Percentiles rank a stretch among this genome's conserved stretches.
These are phyloP conservation scores for Cucumis hystrix DNA, from an alignment of 306 rosid species.

Conservation along the genomic window DNA sequence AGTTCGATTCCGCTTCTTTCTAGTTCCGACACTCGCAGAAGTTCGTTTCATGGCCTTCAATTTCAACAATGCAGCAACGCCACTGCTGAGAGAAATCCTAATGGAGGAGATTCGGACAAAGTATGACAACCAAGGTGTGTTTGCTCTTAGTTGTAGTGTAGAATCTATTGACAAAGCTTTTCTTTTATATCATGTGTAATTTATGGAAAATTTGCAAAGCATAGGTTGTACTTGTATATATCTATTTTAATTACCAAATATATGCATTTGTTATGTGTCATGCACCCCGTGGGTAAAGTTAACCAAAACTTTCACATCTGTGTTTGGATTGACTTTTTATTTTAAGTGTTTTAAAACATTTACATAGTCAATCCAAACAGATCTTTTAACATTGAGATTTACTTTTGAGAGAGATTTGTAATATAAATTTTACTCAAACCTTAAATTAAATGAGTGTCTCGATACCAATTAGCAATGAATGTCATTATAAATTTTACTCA, in stretches of 20 bases:
- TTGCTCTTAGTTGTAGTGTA: not conserved
- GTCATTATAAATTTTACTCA: too few relatives aligned
- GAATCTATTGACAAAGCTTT: not conserved
- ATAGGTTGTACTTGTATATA: not conserved
- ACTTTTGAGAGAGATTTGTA: not conserved
- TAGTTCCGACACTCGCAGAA: constrained; percentile 26
- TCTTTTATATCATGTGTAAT: not conserved
- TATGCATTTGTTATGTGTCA: not conserved
- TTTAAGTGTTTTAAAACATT: too few relatives aligned
- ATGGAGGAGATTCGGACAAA: constrained; percentile 20
- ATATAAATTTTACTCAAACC: too few relatives aligned
- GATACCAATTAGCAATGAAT: too few relatives aligned
- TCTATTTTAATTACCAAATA: not conserved
- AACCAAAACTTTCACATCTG: too few relatives aligned
- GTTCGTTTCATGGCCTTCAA: constrained; percentile 40
- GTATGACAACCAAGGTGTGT: not conserved
- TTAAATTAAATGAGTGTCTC: too few relatives aligned
- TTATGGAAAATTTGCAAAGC: not conserved
- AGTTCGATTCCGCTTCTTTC: constrained; percentile 16
- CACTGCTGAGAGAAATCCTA: constrained; percentile 32
- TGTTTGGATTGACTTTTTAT: too few relatives aligned
- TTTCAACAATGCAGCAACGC: constrained; percentile 37
- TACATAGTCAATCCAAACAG: too few relatives aligned
- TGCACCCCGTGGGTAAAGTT: not conserved
- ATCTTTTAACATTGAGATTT: not conserved